Conservation (phyloP, 306 rosid species). For the Geum urbanum region DNA sequence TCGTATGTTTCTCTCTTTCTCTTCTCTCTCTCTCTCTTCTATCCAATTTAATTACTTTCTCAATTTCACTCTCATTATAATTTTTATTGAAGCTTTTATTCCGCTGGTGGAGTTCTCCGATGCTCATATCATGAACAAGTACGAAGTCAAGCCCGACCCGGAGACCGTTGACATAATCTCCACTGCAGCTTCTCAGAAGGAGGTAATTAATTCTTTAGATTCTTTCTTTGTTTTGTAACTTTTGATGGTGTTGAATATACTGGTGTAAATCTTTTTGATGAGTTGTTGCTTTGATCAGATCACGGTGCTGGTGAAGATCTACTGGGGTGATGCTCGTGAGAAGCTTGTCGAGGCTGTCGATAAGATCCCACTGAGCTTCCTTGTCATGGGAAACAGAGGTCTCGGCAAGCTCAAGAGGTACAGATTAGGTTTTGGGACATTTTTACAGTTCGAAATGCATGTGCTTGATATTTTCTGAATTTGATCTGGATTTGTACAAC, state of each 20-base stretch:
- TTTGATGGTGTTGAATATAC: no score
- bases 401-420: conserved; percentile 71
- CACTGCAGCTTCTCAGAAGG: conserved; percentile 44
- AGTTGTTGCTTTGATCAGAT: conserved; percentile 38
- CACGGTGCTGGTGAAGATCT: conserved; percentile 54
- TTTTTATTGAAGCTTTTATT: conserved; percentile 52
- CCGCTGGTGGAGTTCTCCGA: conserved; percentile 61
- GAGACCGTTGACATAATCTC: conserved; percentile 48
- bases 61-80: neutral
- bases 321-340: conserved; percentile 71
- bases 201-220: conserved; percentile 25
- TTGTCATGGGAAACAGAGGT: conserved; percentile 78
- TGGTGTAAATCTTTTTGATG: neutral
- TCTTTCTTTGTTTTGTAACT: neutral
- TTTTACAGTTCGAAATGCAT: neutral
- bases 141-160: conserved; percentile 45
- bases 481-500: neutral
- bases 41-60: no score
- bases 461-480: neutral
- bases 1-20: conserved; percentile 35
- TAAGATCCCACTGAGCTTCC: conserved; percentile 43
- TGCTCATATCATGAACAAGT: conserved; percentile 48
- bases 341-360: conserved; percentile 63
- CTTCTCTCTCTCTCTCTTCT: neutral
- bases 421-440: neutral